phyloP scores from a whole-genome alignment of 2,329 filamentous ascomycete genomes.

The Pochonia chlamydosporia region DNA sequence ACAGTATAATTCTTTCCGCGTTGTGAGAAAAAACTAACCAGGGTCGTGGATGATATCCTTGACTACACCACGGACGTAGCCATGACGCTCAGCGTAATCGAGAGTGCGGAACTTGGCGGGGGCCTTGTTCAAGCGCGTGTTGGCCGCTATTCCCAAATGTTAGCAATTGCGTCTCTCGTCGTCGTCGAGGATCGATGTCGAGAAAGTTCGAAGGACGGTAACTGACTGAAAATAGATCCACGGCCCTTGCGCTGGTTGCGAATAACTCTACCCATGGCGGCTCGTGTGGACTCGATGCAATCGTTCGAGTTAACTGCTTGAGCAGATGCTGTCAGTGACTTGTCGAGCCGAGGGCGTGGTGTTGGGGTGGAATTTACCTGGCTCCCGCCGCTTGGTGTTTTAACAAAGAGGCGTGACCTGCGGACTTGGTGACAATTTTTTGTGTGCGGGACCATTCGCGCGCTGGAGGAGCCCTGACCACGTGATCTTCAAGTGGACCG shows the following conservation, averaged over 20 bases:
- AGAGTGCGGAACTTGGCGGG: constrained; percentile 86
- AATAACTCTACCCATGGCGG: constrained; percentile 54
- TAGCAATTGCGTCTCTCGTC: constrained; percentile 20
- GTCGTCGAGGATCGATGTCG: constrained; percentile 17
- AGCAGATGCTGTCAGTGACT: constrained; percentile 8
- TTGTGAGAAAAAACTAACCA: constrained; percentile 41
- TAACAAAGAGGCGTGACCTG: constrained; percentile 24
- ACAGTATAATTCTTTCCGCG: constrained; percentile 11
- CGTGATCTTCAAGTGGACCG: constrained; percentile 20
- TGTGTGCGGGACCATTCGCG: constrained; percentile 26
- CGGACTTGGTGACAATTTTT: constrained; percentile 28
- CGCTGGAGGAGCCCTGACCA: constrained; percentile 28
- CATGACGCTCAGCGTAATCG: constrained; percentile 95
- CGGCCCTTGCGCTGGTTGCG: constrained; percentile 60
- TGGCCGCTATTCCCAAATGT: constrained; percentile 51
- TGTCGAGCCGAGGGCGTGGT: constrained; percentile 13
- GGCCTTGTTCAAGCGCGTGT: constrained; percentile 86
- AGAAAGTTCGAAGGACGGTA: constrained; percentile 19
- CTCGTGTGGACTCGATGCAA: constrained; percentile 29
- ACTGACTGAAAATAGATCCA: constrained; percentile 54
- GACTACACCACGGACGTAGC: constrained; percentile 94
- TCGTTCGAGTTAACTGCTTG: constrained; percentile 24
- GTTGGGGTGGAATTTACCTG: constrained; percentile 28
- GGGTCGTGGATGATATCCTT: constrained; percentile 99
- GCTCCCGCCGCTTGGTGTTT: constrained; percentile 35